Evolutionary conservation across 768 basidiomycete species (phyloP).

Genomic region (Epithele typhae): DNA sequence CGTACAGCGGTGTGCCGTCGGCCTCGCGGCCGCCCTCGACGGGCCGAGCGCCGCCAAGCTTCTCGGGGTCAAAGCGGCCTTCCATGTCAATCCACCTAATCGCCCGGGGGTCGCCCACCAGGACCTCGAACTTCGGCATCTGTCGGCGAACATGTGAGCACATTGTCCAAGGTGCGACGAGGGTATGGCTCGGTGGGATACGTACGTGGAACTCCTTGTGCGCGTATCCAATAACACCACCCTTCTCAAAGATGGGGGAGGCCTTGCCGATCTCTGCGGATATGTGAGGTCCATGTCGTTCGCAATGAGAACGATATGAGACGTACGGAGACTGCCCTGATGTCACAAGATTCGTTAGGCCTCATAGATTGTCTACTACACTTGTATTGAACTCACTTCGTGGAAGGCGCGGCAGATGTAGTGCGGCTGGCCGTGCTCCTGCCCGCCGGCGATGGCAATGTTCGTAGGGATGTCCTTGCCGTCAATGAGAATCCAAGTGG

Average conservation of each 20-base stretch:
- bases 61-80: constrained; percentile 41
- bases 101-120: constrained; percentile 56
- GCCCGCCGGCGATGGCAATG: constrained; percentile 52
- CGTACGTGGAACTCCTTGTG: constrained; percentile 56
- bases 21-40: constrained; percentile 68
- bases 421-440: constrained; percentile 45
- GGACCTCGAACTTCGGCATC: constrained; percentile 62
- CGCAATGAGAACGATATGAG: not conserved
- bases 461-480: constrained; percentile 55
- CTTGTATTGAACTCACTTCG: constrained; percentile 55
- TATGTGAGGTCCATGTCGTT: constrained; percentile 1
- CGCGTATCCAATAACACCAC: constrained; percentile 59
- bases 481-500: constrained; percentile 58
- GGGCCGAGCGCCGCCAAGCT: constrained; percentile 40
- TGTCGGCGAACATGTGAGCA: constrained; percentile 23
- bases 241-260: constrained; percentile 50
- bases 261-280: constrained; percentile 64
- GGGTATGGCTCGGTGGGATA: not conserved
- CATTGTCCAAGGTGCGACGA: not conserved
- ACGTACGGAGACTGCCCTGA: constrained; percentile 50
- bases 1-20: constrained; percentile 55
- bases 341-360: too few relatives aligned
- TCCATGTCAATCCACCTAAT: constrained; percentile 53
- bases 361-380: too few relatives aligned
- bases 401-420: constrained; percentile 58